These are phyloP conservation scores for Anastatica hierochuntica DNA, from an alignment of 345 rosid species.

Conservation along the genomic window DNA sequence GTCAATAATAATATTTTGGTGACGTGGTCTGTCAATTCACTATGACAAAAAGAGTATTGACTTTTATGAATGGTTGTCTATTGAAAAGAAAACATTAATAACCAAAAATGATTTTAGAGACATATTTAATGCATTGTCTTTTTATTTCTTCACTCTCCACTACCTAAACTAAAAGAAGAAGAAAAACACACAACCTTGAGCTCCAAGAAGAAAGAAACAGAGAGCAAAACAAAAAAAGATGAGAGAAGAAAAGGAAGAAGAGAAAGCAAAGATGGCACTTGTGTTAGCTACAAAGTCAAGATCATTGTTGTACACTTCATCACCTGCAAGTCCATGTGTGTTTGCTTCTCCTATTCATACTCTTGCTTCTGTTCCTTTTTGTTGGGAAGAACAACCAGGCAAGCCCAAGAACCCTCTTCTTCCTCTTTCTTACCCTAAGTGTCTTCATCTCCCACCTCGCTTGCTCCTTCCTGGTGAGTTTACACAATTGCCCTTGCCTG, in stretches of 20 bases:
- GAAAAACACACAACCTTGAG: slow-evolving; percentile 1
- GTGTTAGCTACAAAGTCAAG: slow-evolving; percentile 31
- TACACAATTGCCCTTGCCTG: slow-evolving; percentile 38
- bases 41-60: slow-evolving; percentile 18
- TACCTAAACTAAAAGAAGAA: neutral
- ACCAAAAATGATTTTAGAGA: slow-evolving; percentile 8
- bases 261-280: slow-evolving; percentile 34
- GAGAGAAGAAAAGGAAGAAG: slow-evolving; percentile 31
- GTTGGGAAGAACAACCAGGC: slow-evolving; percentile 89
- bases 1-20: neutral
- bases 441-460: slow-evolving; percentile 62
- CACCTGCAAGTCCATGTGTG: slow-evolving; percentile 49
- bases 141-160: slow-evolving; percentile 20
- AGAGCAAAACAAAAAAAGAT: neutral
- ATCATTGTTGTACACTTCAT: slow-evolving; percentile 21
- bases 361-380: slow-evolving; percentile 68
- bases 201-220: neutral
- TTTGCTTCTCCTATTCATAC: slow-evolving; percentile 52
- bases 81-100: slow-evolving; percentile 17
- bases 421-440: slow-evolving; percentile 30
- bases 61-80: slow-evolving; percentile 20
- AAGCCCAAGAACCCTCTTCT: slow-evolving; percentile 48
- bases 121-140: slow-evolving; percentile 22
- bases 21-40: slow-evolving; percentile 15
- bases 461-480: slow-evolving; percentile 34